Evolutionary conservation across 768 basidiomycete species (phyloP), one percentile per base, ranked within the genome.

Genomic region (Glaciozyma antarctica): DNA sequence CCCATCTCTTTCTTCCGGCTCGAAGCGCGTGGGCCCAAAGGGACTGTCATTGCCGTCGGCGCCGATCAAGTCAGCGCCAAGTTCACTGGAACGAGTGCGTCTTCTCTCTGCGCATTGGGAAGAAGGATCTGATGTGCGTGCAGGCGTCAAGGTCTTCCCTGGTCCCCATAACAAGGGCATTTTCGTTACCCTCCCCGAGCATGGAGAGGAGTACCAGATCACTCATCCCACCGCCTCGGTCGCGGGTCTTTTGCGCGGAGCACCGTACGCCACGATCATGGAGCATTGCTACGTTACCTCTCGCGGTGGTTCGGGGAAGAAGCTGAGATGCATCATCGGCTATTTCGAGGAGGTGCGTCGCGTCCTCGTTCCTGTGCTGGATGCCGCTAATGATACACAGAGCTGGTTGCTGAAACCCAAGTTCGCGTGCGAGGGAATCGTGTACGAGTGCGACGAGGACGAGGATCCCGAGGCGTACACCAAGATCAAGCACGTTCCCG

Each of bases 341-440:
- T 98, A 94, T 79, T 92, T 91, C 78, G 95, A 99, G 75, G 93
- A 99, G 84, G 88, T 88, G 65, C 52, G 85, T 74, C 43, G 21
- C 58, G n/a, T 2, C 26, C 32, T 45, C 32, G 62, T 61, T n/a
- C 13, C 13, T 48, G 7, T 24, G 22, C 24, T 30, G 16, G 1
- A 38, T 60, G 45, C 64, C 65, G 56, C 68, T 43, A 19, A 21
- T 30, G 10, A 21, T 7, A n/a, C 45, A 15, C 55, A 56, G 55
- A 44, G 43, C 44, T 58, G 57, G 57, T 24, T 58, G 43, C 4
- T 26, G 24, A 28, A 26, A 28, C 17, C 45, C 26, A 44, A 51
- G 26, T 60, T 32, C 19, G 41, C 38, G 22, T 16, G n/a, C 57
- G 57, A 58, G 26, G 95, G 94, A 53, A 85, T 97, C 58, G 85